These are phyloP conservation scores for Mortierella antarctica DNA, from an alignment of 192 early-diverging fungal species.

Conservation along the genomic window DNA sequence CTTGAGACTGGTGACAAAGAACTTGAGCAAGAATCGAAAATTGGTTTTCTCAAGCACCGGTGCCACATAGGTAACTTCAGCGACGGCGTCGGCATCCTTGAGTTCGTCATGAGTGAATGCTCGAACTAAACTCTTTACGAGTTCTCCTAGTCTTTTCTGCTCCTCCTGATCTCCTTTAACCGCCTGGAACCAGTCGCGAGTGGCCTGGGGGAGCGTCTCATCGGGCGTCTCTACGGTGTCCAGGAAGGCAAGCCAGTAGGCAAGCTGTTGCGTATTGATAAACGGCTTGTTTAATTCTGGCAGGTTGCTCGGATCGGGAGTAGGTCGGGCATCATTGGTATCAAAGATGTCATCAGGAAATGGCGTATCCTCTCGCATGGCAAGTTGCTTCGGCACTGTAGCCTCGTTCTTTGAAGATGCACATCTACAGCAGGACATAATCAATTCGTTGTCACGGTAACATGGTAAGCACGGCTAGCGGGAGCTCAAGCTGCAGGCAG, in stretches of 20 bases:
- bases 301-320: not conserved
- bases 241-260: not conserved
- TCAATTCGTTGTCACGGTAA: too few species aligned
- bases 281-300: not conserved
- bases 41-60: not conserved
- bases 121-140: not conserved
- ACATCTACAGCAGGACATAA: too few species aligned
- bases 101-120: conserved; percentile 1
- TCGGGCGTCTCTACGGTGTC: not conserved
- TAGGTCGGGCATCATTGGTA: not conserved
- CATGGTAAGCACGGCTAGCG: too few species aligned
- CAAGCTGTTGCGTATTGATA: not conserved
- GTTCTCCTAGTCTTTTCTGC: not conserved
- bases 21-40: not conserved
- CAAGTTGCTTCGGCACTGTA: too few species aligned
- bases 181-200: not conserved
- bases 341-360: not conserved
- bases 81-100: not conserved
- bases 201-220: not conserved
- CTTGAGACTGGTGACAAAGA: not conserved
- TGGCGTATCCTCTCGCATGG: too few species aligned
- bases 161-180: not conserved
- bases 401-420: too few species aligned
- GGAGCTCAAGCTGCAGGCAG: too few species aligned
- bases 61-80: not conserved